These are phyloP conservation scores for Stromatinia cepivora DNA, from an alignment of 2,329 filamentous ascomycete genomes.

Conservation along the genomic window DNA sequence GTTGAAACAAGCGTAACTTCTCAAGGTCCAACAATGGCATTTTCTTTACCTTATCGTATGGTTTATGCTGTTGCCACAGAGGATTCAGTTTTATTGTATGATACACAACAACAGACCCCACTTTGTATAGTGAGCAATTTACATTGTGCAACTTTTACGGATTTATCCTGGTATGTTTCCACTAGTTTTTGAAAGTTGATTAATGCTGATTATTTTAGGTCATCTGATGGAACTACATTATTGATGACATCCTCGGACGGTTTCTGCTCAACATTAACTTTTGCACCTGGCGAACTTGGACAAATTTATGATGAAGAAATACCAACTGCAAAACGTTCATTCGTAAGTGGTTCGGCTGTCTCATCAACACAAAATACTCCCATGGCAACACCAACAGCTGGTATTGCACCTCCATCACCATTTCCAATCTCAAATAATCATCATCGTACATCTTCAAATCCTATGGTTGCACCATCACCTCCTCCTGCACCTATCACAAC, in stretches of 20 bases:
- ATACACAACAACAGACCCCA: slow-evolving; percentile 94
- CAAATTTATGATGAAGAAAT: slow-evolving; percentile 73
- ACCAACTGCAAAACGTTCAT: slow-evolving; percentile 49
- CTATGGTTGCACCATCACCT: slow-evolving; percentile 59
- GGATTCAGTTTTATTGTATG: slow-evolving; percentile 91
- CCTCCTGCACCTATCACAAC: slow-evolving; percentile 56
- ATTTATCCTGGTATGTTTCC: slow-evolving; percentile 79
- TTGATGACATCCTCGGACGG: slow-evolving; percentile 98
- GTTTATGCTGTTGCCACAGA: slow-evolving; percentile 97
- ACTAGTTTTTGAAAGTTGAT: slow-evolving; percentile 23
- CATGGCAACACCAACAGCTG: slow-evolving; percentile 66
- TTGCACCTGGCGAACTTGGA: slow-evolving; percentile 80
- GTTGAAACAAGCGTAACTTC: slow-evolving; percentile 51
- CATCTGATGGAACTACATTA: slow-evolving; percentile 72
- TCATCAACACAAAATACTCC: slow-evolving; percentile 66
- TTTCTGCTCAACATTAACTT: slow-evolving; percentile 91
- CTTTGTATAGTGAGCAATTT: slow-evolving; percentile 94
- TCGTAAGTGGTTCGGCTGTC: slow-evolving; percentile 42
- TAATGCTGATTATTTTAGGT: slow-evolving; percentile 50
- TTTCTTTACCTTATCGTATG: slow-evolving; percentile 87
- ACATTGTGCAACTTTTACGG: slow-evolving; percentile 96
- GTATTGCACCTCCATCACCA: slow-evolving; percentile 61
- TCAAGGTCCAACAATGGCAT: slow-evolving; percentile 67
- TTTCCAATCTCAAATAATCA: slow-evolving; percentile 52
- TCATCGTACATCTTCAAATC: slow-evolving; percentile 55